Conservation (phyloP, 163 green algal genomes). For the Chlorella variabilis region DNA sequence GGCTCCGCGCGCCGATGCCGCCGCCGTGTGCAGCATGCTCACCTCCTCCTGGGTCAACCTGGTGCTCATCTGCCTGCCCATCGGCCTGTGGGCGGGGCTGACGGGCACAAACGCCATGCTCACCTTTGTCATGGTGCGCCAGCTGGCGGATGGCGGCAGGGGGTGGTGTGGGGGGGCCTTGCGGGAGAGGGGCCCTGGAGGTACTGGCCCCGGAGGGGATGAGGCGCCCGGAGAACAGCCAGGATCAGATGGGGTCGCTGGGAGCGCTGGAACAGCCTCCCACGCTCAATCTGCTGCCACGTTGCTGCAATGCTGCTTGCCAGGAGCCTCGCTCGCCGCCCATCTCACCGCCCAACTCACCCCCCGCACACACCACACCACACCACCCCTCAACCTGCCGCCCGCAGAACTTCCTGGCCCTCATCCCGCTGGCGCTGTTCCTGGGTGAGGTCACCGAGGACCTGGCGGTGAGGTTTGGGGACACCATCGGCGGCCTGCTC, state of each 20-base stretch:
- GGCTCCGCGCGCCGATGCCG: slow-evolving; percentile 51
- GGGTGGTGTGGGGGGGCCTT: too few relatives aligned
- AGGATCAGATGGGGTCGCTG: too few relatives aligned
- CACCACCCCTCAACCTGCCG: slow-evolving; percentile 29
- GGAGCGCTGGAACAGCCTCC: too few relatives aligned
- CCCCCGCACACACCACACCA: too few relatives aligned
- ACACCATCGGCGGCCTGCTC: slow-evolving; percentile 69
- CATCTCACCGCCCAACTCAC: too few relatives aligned
- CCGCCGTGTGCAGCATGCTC: slow-evolving; percentile 59
- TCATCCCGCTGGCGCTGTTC: slow-evolving; percentile 84
- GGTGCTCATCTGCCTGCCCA: slow-evolving; percentile 64
- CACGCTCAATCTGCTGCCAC: too few relatives aligned
- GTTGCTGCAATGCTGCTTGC: too few relatives aligned
- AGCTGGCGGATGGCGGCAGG: slow-evolving; percentile 16
- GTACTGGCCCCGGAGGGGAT: too few relatives aligned
- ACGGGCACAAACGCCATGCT: slow-evolving; percentile 46
- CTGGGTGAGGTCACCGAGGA: slow-evolving; percentile 90
- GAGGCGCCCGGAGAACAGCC: too few relatives aligned
- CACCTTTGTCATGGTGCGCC: slow-evolving; percentile 60
- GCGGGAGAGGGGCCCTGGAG: too few relatives aligned
- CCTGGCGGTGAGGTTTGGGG: slow-evolving; percentile 44
- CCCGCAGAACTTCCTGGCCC: slow-evolving; percentile 82
- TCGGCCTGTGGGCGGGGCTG: slow-evolving; percentile 56
- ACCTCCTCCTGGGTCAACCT: slow-evolving; percentile 65
- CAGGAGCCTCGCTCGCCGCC: too few relatives aligned